These are phyloP conservation scores for Sanghuangporus baumii DNA, from an alignment of 1,284 basidiomycete genomes.

Conservation along the genomic window DNA sequence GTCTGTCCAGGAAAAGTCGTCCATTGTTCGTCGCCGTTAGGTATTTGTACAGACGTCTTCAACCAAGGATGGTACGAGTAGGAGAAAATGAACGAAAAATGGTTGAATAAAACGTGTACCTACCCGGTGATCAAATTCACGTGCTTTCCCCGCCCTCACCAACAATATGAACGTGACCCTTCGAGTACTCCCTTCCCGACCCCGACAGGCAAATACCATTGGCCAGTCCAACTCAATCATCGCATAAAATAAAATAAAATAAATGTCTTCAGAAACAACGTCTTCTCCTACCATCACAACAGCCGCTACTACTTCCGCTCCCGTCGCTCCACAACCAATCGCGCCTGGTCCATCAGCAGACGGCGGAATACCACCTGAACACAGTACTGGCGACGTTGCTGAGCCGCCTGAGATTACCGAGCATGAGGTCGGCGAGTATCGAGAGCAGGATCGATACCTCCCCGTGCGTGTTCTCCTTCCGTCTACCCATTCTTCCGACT, in stretches of 20 bases:
- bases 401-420: constrained; percentile 77
- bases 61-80: not conserved
- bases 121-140: not conserved
- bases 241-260: not conserved
- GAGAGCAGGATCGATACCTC: constrained; percentile 87
- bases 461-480: constrained; percentile 52
- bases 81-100: not conserved
- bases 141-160: not conserved
- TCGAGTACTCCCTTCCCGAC: not conserved
- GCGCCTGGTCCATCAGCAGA: constrained; percentile 46
- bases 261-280: constrained; percentile 20
- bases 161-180: not conserved
- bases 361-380: constrained; percentile 34
- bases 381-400: constrained; percentile 38
- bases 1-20: constrained; percentile 58
- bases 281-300: constrained; percentile 47
- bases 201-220: not conserved
- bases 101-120: not conserved
- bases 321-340: constrained; percentile 29
- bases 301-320: not conserved
- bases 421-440: constrained; percentile 85
- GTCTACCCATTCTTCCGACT: not conserved
- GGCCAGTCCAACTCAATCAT: not conserved
- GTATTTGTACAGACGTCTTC: not conserved
- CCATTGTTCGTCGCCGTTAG: constrained; percentile 29